Base-by-base conservation (phyloP, 2,329 filamentous ascomycete genomes). In the Colletotrichum lentis region DNA sequence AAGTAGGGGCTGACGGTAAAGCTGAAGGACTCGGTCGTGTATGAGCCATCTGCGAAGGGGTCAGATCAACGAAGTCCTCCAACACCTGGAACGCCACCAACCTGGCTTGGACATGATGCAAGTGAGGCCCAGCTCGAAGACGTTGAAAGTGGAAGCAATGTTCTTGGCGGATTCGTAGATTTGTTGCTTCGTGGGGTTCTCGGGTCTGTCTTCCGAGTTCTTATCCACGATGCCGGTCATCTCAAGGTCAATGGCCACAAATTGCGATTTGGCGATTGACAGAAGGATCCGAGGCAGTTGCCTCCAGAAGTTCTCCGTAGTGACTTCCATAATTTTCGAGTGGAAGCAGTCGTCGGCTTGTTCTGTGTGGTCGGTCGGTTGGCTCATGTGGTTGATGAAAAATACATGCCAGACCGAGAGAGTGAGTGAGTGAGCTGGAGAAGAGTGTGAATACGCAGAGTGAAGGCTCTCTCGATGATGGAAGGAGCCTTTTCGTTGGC, bases 91-190 rank as follows among this genome's bases (percentile, higher is more conserved):
- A 10, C 5, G 20, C 16, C 16, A 55, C 67, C 20, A 60, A 65
- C 70, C 58, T 3, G n/a, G 52, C 1, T 58, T 16, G 7, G 63
- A 55, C 3, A 37, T 59, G 31, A 78, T 49, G 41, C 76, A 80
- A 0, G 78, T 80, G 24, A 81, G 58, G 6, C 80, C 80, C 8
- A 81, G 52, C 59, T 81, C 76, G 2, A 81, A 59, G 11, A 79
- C 71, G 27, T 76, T 73, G 58, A 76, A 80, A 1, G 64, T 73
- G 12, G 73, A 69, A 1, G 78, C 76, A 1, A 73, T 76, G 10
- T 71, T 69, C 49, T 70, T 77, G 47, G 74, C 73, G 10, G 70
- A 53, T 3, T 70, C 53, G 57, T 81, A 82, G 5, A 60, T 63
- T 2, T 74, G 56, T 16, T 69, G 44, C 18, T 47, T 44, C 1